These are phyloP conservation scores for Candida tallmaniae DNA, from an alignment of 805 yeast species.

Conservation along the genomic window DNA sequence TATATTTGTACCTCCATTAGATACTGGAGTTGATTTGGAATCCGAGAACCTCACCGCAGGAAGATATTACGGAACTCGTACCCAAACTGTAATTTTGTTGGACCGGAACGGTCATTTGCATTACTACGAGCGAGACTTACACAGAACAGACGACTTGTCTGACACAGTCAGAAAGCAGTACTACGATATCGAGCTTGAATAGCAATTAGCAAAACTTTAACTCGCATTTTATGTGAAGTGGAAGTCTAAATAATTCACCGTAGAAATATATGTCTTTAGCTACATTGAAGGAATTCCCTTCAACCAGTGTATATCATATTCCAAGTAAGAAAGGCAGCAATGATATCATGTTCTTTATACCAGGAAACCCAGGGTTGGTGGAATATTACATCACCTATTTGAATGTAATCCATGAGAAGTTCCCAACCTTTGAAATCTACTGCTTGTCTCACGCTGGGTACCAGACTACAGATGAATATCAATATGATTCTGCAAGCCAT, in stretches of 20 bases:
- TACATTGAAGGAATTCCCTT: conserved; percentile 16
- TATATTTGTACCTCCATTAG: conserved; percentile 70
- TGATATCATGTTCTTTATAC: conserved; percentile 43
- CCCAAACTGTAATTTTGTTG: conserved; percentile 73
- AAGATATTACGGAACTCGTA: conserved; percentile 75
- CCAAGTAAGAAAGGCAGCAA: conserved; percentile 7
- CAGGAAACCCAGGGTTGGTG: conserved; percentile 76
- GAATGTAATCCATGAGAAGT: conserved; percentile 31
- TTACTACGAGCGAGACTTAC: conserved; percentile 61
- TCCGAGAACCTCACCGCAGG: conserved; percentile 33
- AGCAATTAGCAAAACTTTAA: conserved; percentile 10
- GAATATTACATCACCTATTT: conserved; percentile 60
- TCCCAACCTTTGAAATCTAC: conserved; percentile 48
- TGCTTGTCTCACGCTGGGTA: conserved; percentile 67
- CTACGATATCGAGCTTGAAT: conserved; percentile 5
- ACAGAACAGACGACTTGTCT: conserved; percentile 35
- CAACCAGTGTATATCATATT: conserved; percentile 26
- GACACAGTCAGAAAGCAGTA: conserved; percentile 2
- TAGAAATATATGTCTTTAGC: conserved; percentile 8
- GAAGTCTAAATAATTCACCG: neutral
- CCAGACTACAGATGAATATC: conserved; percentile 26
- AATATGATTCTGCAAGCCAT: conserved; percentile 11
- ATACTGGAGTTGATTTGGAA: conserved; percentile 13
- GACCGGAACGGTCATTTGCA: conserved; percentile 47
- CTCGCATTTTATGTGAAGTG: neutral